Base-by-base conservation (phyloP, 2,329 filamentous ascomycete species). In the Drechslerella dactyloides region DNA sequence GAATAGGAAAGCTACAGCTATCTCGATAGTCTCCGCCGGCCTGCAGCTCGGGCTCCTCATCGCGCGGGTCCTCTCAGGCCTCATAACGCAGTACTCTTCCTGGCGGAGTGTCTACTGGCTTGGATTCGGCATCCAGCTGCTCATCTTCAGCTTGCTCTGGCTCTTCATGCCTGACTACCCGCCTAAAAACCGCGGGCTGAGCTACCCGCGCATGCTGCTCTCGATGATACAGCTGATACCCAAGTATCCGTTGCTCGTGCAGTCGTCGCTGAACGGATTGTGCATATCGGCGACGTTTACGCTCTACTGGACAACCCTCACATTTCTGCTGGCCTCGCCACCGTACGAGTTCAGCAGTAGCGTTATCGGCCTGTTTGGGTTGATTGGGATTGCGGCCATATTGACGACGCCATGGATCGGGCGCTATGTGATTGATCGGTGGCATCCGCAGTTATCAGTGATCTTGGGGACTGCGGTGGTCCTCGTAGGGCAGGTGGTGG, bases 61-160 rank as follows among this genome's bases (percentile, higher is more conserved):
- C 60, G 91, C 90, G 0, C 86, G 91, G 1, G 82, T 93, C 0
- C 83, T 94, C 0, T 88, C 89, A 0, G 90, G 91, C 0, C 86
- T 91, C 24, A 83, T 93, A 27, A 86, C 90, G 0, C 86, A 91
- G 75, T 92, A 86, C 77, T 87, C 87, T 0, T 83, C 84, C 73
- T 94, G 91, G 91, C 84, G 90, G 23, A 86, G 85, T 68, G 86
- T 93, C 6, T 94, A 92, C 81, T 93, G 89, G 89, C 82, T 93
- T 70, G 85, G 89, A 0, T 84, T 93, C 3, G 90, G 83, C 0
- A 81, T 90, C 0, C 90, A 94, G 79, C 88, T 86, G 75, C 77
- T 86, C 7, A 87, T 93, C 73, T 84, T 88, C 63, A 74, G 81
- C 5, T 79, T 88, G 0, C 84, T 93, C 4, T 93, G 85, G 81